A percentile compares a stretch with the other conserved stretches of the same genome.
Conservation (phyloP, 306 rosid genomes). For the Pueraria montana region DNA sequence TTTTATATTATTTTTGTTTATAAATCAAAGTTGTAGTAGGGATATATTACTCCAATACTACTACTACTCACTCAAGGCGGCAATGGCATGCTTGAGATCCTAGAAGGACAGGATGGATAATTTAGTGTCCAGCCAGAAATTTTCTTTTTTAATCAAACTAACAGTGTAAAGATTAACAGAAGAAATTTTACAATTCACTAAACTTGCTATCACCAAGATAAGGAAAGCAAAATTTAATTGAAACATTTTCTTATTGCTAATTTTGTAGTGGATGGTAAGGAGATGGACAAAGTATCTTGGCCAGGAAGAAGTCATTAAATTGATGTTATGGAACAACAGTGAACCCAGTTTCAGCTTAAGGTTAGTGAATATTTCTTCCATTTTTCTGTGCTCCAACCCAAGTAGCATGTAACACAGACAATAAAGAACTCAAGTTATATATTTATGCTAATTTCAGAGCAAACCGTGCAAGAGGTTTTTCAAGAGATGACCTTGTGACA, state of each 20-base stretch:
- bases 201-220: slow-evolving; percentile 11
- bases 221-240: slow-evolving; percentile 19
- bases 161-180: slow-evolving; percentile 3
- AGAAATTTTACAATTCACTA: neutral
- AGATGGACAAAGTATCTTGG: slow-evolving; percentile 88
- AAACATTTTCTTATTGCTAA: slow-evolving; percentile 34
- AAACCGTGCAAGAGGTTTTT: slow-evolving; percentile 68
- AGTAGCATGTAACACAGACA: slow-evolving; percentile 25
- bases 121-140: slow-evolving; percentile 10
- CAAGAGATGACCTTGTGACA: slow-evolving; percentile 75
- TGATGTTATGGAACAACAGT: slow-evolving; percentile 89
- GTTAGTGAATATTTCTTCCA: slow-evolving; percentile 52
- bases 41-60: neutral
- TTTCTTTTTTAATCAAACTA: slow-evolving; percentile 22
- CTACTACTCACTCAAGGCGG: neutral
- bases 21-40: neutral
- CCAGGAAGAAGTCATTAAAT: slow-evolving; percentile 79
- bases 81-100: neutral
- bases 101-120: slow-evolving; percentile 11
- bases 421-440: slow-evolving; percentile 42
- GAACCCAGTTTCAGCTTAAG: slow-evolving; percentile 91
- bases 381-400: slow-evolving; percentile 17
- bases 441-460: slow-evolving; percentile 69
- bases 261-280: slow-evolving; percentile 87
- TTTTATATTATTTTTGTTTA: neutral